These are phyloP conservation scores for Colletotrichum sp. DNA, from an alignment of 2,329 filamentous ascomycete species.

Conservation along the genomic window DNA sequence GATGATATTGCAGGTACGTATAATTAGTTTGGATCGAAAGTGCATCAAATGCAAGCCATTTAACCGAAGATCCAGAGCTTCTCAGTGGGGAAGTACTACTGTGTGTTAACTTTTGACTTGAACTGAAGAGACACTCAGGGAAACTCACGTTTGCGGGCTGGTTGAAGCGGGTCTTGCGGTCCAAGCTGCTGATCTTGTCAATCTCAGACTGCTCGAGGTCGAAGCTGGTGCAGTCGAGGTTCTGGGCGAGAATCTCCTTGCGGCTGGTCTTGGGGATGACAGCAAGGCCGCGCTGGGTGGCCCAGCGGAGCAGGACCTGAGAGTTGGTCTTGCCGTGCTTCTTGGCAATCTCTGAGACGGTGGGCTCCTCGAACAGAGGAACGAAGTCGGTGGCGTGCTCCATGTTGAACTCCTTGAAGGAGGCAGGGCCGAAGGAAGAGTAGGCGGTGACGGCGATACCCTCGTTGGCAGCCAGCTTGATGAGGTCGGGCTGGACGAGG, in stretches of 20 bases:
- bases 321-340: constrained; percentile 76
- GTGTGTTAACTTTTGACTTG: background rate
- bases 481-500: constrained; percentile 74
- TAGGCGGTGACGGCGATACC: constrained; percentile 81
- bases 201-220: constrained; percentile 70
- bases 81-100: constrained; percentile 60
- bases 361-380: constrained; percentile 72
- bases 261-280: constrained; percentile 81
- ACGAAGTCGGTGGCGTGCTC: constrained; percentile 67
- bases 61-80: constrained; percentile 64
- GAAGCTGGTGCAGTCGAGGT: constrained; percentile 70
- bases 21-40: background rate
- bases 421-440: constrained; percentile 80
- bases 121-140: no score
- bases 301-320: constrained; percentile 86
- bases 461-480: constrained; percentile 71
- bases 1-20: background rate
- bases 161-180: constrained; percentile 75
- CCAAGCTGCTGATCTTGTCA: constrained; percentile 66
- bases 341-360: constrained; percentile 67
- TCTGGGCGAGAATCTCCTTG: constrained; percentile 59
- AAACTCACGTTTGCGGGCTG: constrained; percentile 71
- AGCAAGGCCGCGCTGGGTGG: constrained; percentile 79
- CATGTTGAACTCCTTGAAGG: constrained; percentile 79
- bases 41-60: constrained; percentile 21